phyloP scores from a whole-genome alignment of 1,284 basidiomycete species.

The Apiotrichum porosum region DNA sequence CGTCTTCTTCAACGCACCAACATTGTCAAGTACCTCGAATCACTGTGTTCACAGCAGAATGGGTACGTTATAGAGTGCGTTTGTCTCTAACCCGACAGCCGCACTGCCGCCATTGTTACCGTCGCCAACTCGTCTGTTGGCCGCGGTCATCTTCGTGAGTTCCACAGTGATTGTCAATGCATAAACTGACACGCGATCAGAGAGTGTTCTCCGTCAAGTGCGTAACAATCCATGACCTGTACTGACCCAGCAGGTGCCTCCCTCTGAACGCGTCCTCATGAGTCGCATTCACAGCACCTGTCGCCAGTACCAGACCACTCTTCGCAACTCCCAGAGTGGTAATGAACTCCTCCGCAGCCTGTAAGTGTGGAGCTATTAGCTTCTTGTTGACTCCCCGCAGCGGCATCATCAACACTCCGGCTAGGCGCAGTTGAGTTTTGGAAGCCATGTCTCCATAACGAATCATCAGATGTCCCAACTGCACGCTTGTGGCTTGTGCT shows the following conservation, averaged over 20 bases:
- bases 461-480: too few relatives aligned
- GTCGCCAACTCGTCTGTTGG: conserved; percentile 44
- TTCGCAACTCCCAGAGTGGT: conserved; percentile 44
- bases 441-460: too few relatives aligned
- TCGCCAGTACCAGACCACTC: conserved; percentile 38
- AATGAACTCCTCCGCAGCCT: conserved; percentile 31
- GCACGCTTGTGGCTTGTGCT: too few relatives aligned
- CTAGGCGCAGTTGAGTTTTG: conserved; percentile 9
- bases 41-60: conserved; percentile 33
- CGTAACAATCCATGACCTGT: too few relatives aligned
- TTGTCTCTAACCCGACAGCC: conserved; percentile 16
- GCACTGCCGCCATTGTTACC: conserved; percentile 39
- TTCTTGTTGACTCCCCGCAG: conserved; percentile 2
- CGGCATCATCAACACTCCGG: conserved; percentile 18
- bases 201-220: conserved; percentile 17
- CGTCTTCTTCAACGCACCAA: conserved; percentile 18
- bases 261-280: conserved; percentile 25
- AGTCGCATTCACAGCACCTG: conserved; percentile 33
- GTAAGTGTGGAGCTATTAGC: neutral
- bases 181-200: too few relatives aligned
- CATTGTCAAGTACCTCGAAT: conserved; percentile 37
- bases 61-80: conserved; percentile 23
- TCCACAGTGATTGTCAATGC: neutral
- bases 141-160: conserved; percentile 41
- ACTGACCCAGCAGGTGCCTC: too few relatives aligned